Base-by-base conservation (phyloP, 139 green algal species). In the Chlamydomonas sphaeroides region DNA sequence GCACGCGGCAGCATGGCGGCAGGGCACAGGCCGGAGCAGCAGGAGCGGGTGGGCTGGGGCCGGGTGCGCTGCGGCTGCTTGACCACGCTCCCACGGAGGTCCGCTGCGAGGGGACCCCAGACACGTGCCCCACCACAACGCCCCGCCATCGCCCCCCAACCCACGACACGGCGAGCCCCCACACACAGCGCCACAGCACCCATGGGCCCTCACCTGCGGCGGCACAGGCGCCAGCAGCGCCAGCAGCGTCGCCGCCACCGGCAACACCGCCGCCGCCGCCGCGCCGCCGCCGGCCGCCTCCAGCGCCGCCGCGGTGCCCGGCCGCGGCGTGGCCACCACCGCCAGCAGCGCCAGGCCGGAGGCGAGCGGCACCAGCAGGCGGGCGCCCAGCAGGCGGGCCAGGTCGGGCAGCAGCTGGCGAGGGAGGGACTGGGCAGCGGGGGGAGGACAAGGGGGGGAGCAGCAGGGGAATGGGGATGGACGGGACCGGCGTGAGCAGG, bases 351-450 rank as follows among this genome's bases (percentile, higher is more conserved):
- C 65, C 30, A 61, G 65, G 6, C 39, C 73, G 23, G 86, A 36
- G 26, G 65, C n/a, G 21, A 91, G 87, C 17, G 87, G 83, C 48
- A 81, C 57, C 61, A 85, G 59, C 32, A 80, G n/a, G 8, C 87
- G 84, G 3, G 80, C 62, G 59, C 69, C 68, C 38, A 88, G 42
- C 36, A 89, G 51, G 5, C 35, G 36, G 0, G 48, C 39, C 7
- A 84, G 45, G 69, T 91, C 87, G 3, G 61, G 26, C 14, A 89
- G 59, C 75, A 87, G 71, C 70, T 38, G 8, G 53, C 2, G 11
- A 48, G 23, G 36, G 39, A 38, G 48, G 33, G 4, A 8, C 51
- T 53, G 45, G 11, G 45, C n/a, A n/a, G n/a, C n/a, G n/a, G n/a
- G n/a, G n/a, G n/a, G n/a, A n/a, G n/a, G n/a, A n/a, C n/a, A n/a